Percentiles rank a stretch among this genome's conserved stretches.
phyloP scores from a whole-genome alignment of 2,329 filamentous ascomycete genomes.

The Knoxdaviesia proteae region DNA sequence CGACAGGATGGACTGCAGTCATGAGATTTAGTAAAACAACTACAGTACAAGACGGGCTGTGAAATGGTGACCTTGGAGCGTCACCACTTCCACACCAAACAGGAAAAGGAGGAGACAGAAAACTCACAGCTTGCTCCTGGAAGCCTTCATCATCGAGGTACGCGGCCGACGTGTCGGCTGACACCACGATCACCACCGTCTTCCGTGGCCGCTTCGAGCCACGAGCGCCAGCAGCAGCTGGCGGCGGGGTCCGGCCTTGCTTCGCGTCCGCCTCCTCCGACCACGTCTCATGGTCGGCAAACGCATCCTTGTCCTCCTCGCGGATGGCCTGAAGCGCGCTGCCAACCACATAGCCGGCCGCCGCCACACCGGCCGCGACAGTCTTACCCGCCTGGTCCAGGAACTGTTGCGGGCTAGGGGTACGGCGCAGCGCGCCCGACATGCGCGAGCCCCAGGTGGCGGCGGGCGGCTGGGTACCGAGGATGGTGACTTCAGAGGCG shows the following conservation, averaged over 20 bases:
- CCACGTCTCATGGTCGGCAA: conserved; percentile 77
- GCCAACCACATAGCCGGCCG: conserved; percentile 63
- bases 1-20: conserved; percentile 56
- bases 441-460: conserved; percentile 54
- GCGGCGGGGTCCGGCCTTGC: conserved; percentile 8
- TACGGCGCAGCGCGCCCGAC: conserved; percentile 61
- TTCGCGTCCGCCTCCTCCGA: conserved; percentile 69
- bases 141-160: conserved; percentile 36
- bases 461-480: conserved; percentile 11
- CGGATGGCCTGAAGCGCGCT: conserved; percentile 66
- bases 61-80: too few species aligned
- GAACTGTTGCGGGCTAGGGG: conserved; percentile 73
- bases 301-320: conserved; percentile 63
- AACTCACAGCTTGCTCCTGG: conserved; percentile 64
- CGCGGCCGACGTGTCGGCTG: conserved; percentile 46
- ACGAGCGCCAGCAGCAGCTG: too few species aligned
- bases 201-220: conserved; percentile 23
- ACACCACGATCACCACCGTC: conserved; percentile 75
- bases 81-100: not conserved
- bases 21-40: conserved; percentile 3
- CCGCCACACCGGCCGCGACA: conserved; percentile 62
- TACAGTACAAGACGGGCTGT: too few species aligned
- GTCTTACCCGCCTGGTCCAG: conserved; percentile 67
- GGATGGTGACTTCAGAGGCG: conserved; percentile 6
- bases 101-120: not conserved